These are phyloP conservation scores for Claviceps maximensis DNA, from an alignment of 2,329 filamentous ascomycete genomes.

Conservation along the genomic window DNA sequence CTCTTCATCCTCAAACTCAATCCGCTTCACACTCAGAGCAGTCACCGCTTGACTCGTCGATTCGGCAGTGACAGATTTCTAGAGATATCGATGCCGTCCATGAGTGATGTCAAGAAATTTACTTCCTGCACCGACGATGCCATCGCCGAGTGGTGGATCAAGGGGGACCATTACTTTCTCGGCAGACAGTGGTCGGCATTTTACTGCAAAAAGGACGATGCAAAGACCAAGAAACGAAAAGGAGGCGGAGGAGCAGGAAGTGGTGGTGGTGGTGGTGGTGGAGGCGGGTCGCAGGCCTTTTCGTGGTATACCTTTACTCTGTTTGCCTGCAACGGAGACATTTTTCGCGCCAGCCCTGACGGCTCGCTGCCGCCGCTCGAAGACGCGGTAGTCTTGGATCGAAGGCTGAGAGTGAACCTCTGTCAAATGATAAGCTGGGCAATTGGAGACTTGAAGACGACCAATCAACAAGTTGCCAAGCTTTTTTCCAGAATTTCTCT, in stretches of 20 bases:
- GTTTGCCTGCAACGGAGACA: slow-evolving; percentile 39
- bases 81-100: slow-evolving; percentile 38
- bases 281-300: neutral
- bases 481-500: slow-evolving; percentile 44
- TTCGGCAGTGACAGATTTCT: slow-evolving; percentile 48
- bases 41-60: slow-evolving; percentile 38
- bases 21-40: slow-evolving; percentile 33
- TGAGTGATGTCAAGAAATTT: slow-evolving; percentile 16
- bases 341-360: slow-evolving; percentile 18
- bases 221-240: slow-evolving; percentile 12
- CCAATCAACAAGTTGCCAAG: slow-evolving; percentile 35
- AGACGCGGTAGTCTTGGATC: slow-evolving; percentile 9
- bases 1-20: slow-evolving; percentile 34
- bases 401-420: slow-evolving; percentile 23
- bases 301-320: slow-evolving; percentile 25
- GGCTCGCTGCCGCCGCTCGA: slow-evolving; percentile 11
- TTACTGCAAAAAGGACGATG: slow-evolving; percentile 28
- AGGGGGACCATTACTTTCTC: slow-evolving; percentile 26
- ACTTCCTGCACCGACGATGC: slow-evolving; percentile 20
- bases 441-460: slow-evolving; percentile 31
- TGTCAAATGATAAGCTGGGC: slow-evolving; percentile 38
- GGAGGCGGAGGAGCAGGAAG: too few relatives aligned
- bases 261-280: too few relatives aligned
- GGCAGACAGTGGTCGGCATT: slow-evolving; percentile 36
- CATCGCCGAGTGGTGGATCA: slow-evolving; percentile 17